A percentile compares a stretch with the other conserved stretches of the same genome.
Evolutionary conservation across 352 stramenopile genomes (phyloP).

Genomic region (Pythium coloratum): DNA sequence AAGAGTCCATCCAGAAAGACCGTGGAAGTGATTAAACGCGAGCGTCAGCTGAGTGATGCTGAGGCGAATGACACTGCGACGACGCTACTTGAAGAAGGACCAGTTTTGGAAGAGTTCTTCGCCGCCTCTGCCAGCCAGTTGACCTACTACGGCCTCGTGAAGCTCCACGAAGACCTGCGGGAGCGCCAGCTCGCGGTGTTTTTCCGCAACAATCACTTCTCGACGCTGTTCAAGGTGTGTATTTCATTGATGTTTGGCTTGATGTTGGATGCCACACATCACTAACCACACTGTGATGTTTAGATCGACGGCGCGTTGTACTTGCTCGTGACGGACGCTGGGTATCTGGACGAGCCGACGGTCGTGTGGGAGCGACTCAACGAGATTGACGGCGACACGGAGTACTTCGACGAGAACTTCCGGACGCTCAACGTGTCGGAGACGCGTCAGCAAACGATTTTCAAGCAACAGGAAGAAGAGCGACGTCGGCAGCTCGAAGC

Average conservation of each 20-base stretch:
- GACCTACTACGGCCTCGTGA: constrained; percentile 93
- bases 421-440: constrained; percentile 59
- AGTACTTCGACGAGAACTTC: constrained; percentile 77
- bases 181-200: constrained; percentile 94
- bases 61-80: constrained; percentile 61
- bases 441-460: constrained; percentile 66
- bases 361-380: constrained; percentile 96
- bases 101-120: constrained; percentile 90
- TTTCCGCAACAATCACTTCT: constrained; percentile 99
- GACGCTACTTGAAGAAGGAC: constrained; percentile 71
- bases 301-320: constrained; percentile 93
- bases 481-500: constrained; percentile 30
- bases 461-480: constrained; percentile 56
- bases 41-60: constrained; percentile 71
- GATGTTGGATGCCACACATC: too few relatives aligned
- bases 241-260: neutral
- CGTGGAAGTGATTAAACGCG: constrained; percentile 71
- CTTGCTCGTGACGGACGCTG: constrained; percentile 96
- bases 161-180: constrained; percentile 91
- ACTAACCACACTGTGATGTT: neutral
- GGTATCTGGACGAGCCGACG: constrained; percentile 92
- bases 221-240: constrained; percentile 92
- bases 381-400: constrained; percentile 83
- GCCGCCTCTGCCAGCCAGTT: constrained; percentile 90
- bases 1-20: constrained; percentile 73